These are phyloP conservation scores for Phycomyces nitens DNA, from an alignment of 192 early-diverging fungal genomes.

Conservation along the genomic window DNA sequence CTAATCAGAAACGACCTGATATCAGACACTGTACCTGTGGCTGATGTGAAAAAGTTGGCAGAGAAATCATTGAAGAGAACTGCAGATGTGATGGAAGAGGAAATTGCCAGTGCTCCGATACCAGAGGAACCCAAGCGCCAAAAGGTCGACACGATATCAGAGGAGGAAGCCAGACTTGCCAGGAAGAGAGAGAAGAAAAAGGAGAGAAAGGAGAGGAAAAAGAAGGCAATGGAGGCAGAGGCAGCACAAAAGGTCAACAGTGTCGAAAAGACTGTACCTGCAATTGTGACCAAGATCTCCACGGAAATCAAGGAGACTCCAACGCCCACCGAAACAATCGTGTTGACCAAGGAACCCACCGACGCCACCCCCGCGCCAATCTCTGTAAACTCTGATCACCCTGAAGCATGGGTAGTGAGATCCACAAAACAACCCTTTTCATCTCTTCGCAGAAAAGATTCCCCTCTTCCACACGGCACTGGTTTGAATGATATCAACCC, in stretches of 20 bases:
- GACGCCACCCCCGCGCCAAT: not conserved
- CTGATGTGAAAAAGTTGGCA: not conserved
- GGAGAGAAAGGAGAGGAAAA: not conserved
- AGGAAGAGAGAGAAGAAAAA: not conserved
- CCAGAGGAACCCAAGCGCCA: not conserved
- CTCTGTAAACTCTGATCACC: not conserved
- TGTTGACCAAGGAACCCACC: not conserved
- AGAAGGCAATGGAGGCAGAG: not conserved
- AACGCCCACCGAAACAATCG: conserved; percentile 5
- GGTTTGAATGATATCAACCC: no score
- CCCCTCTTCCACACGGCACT: no score
- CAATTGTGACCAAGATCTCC: not conserved
- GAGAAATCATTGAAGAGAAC: not conserved
- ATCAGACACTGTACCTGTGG: not conserved
- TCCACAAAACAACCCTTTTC: not conserved
- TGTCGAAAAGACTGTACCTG: not conserved
- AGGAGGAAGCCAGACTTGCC: no score
- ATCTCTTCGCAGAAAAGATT: no score
- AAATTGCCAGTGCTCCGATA: not conserved
- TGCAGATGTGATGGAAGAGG: not conserved
- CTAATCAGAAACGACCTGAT: not conserved
- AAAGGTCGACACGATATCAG: no score
- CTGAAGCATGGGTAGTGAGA: not conserved
- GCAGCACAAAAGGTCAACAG: not conserved
- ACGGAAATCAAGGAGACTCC: conserved; percentile 16